phyloP scores from a whole-genome alignment of 495 filamentous ascomycete species.

The Aspergillus egyptiacus region DNA sequence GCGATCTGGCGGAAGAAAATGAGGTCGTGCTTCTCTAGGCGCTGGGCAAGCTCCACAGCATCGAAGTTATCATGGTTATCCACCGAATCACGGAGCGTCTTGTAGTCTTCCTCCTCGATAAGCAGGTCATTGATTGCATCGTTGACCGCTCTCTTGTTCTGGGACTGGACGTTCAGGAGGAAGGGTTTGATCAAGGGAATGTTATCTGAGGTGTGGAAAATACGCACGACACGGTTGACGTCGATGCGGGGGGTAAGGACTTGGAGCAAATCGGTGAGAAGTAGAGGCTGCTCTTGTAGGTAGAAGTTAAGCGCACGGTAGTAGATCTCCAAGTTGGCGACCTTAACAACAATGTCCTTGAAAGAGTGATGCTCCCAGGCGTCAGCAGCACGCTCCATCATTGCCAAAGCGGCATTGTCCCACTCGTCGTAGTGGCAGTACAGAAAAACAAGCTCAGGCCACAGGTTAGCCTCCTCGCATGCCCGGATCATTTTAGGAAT shows the following conservation, averaged over 20 bases:
- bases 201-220: slow-evolving; percentile 98
- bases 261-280: slow-evolving; percentile 92
- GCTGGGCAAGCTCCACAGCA: slow-evolving; percentile 86
- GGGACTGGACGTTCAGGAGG: slow-evolving; percentile 89
- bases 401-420: slow-evolving; percentile 95
- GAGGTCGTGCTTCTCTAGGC: slow-evolving; percentile 90
- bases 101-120: slow-evolving; percentile 99
- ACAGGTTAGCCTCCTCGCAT: slow-evolving; percentile 91
- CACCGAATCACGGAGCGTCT: slow-evolving; percentile 94
- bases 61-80: slow-evolving; percentile 99
- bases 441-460: slow-evolving; percentile 97
- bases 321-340: slow-evolving; percentile 97
- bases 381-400: slow-evolving; percentile 98
- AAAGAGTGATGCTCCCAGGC: slow-evolving; percentile 99
- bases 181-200: slow-evolving; percentile 99
- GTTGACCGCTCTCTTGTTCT: slow-evolving; percentile 98
- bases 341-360: slow-evolving; percentile 98
- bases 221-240: slow-evolving; percentile 94
- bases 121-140: slow-evolving; percentile 96
- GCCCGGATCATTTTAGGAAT: slow-evolving; percentile 96
- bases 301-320: slow-evolving; percentile 98
- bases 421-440: slow-evolving; percentile 99
- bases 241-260: slow-evolving; percentile 89
- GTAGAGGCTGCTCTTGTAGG: slow-evolving; percentile 88
- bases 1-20: slow-evolving; percentile 99